Percentiles rank a stretch among this genome's conserved stretches.
phyloP scores from a whole-genome alignment of 805 yeast genomes.

The Candida insectorum region DNA sequence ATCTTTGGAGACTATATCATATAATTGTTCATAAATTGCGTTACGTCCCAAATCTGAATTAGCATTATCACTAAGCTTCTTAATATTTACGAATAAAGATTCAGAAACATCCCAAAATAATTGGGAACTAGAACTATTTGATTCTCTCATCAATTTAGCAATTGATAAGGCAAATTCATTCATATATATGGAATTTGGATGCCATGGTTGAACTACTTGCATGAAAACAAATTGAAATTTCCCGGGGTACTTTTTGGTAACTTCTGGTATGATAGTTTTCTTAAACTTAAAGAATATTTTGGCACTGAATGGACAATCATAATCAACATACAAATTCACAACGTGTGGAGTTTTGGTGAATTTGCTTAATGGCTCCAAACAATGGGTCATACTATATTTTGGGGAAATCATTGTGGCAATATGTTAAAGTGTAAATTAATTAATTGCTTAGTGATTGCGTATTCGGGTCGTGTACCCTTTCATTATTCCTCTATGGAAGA shows the following conservation, averaged over 20 bases:
- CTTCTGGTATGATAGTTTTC: conserved; percentile 49
- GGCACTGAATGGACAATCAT: conserved; percentile 72
- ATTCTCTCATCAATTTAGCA: conserved; percentile 54
- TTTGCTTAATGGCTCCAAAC: conserved; percentile 16
- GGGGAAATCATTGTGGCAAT: conserved; percentile 37
- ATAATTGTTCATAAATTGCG: conserved; percentile 52
- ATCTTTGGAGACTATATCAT: conserved; percentile 33
- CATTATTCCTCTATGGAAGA: no score
- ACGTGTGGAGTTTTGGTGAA: conserved; percentile 29
- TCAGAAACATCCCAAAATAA: conserved; percentile 48
- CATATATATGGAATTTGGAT: conserved; percentile 62
- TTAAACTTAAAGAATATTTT: conserved; percentile 59
- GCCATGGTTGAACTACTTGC: conserved; percentile 91
- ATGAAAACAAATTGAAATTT: conserved; percentile 60
- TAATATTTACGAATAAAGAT: conserved; percentile 54
- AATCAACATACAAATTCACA: conserved; percentile 68
- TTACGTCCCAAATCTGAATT: conserved; percentile 52
- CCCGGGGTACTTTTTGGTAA: conserved; percentile 44
- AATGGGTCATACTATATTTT: conserved; percentile 37
- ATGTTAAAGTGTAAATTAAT: no score
- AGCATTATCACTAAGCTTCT: conserved; percentile 58
- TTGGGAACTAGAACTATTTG: conserved; percentile 6
- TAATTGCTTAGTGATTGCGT: no score
- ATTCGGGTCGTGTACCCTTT: no score
- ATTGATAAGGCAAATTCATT: conserved; percentile 74